Percentiles rank a stretch among this genome's conserved stretches.
These are phyloP conservation scores for Collybia sp. DNA, from an alignment of 768 basidiomycete species.

Conservation along the genomic window DNA sequence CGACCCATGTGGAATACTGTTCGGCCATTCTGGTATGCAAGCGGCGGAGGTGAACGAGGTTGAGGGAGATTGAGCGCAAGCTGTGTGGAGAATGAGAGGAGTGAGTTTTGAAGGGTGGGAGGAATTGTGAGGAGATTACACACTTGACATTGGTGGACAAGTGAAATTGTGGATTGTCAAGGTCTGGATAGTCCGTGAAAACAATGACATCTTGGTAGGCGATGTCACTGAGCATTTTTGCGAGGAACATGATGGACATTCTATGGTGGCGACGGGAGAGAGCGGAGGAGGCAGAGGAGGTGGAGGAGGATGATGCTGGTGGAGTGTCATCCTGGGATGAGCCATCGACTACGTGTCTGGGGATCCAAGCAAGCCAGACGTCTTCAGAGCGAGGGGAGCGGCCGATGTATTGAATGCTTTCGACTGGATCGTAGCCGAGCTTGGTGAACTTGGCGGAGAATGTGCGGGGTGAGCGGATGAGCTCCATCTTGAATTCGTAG, in stretches of 20 bases:
- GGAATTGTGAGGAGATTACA: no score
- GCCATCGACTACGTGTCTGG: neutral
- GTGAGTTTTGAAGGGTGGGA: no score
- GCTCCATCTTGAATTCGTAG: neutral
- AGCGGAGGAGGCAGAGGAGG: no score
- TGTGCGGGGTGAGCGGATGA: neutral
- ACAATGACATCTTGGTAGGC: neutral
- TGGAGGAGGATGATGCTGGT: neutral
- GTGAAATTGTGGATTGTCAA: neutral
- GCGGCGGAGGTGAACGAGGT: no score
- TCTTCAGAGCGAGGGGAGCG: neutral
- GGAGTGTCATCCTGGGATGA: neutral
- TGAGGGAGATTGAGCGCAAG: no score
- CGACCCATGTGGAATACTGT: no score
- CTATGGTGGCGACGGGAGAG: neutral
- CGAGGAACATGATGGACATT: conserved; percentile 1
- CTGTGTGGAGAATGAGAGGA: no score
- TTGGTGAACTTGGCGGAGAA: neutral
- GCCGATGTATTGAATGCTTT: neutral
- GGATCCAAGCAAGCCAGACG: no score
- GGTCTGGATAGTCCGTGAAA: neutral
- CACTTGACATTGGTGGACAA: neutral
- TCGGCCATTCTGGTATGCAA: no score
- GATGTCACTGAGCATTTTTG: neutral
- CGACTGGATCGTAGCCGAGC: neutral